These are phyloP conservation scores for Berkeleyomyces basicola DNA, from an alignment of 2,329 filamentous ascomycete species.

Conservation along the genomic window DNA sequence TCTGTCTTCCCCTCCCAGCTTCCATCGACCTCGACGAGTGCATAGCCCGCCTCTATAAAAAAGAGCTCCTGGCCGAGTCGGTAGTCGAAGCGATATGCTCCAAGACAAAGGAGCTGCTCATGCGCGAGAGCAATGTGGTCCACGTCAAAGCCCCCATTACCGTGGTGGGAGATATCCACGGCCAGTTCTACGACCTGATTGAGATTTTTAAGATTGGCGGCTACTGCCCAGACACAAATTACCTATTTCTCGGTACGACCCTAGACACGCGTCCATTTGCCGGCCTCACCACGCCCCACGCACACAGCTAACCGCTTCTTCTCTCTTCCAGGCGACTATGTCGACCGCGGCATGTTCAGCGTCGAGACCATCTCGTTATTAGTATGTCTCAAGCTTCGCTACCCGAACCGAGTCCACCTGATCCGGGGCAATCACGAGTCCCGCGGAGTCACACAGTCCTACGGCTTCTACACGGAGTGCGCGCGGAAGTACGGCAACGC, in stretches of 20 bases:
- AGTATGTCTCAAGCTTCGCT: slow-evolving; percentile 91
- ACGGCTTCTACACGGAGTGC: slow-evolving; percentile 98
- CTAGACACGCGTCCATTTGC: neutral
- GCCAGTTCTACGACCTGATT: slow-evolving; percentile 96
- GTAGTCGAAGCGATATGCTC: slow-evolving; percentile 98
- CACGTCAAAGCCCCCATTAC: slow-evolving; percentile 92
- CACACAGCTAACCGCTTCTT: neutral
- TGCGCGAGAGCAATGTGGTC: slow-evolving; percentile 99
- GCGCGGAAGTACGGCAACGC: slow-evolving; percentile 96
- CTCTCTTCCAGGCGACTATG: slow-evolving; percentile 61
- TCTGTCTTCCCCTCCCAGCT: slow-evolving; percentile 31
- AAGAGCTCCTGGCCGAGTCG: slow-evolving; percentile 90
- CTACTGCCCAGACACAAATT: slow-evolving; percentile 95
- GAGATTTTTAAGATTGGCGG: slow-evolving; percentile 98
- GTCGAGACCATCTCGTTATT: slow-evolving; percentile 97
- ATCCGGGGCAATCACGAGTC: slow-evolving; percentile 98
- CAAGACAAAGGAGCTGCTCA: slow-evolving; percentile 95
- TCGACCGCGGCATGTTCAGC: slow-evolving; percentile 95
- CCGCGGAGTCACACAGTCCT: slow-evolving; percentile 92
- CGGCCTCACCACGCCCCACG: neutral
- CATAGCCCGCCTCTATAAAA: slow-evolving; percentile 90
- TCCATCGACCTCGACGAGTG: slow-evolving; percentile 98
- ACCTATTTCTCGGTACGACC: slow-evolving; percentile 72
- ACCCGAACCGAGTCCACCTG: slow-evolving; percentile 85
- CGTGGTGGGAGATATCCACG: slow-evolving; percentile 95